Evolutionary conservation across 805 yeast genomes (phyloP).

Genomic region (Hanseniaspora lachancei): DNA sequence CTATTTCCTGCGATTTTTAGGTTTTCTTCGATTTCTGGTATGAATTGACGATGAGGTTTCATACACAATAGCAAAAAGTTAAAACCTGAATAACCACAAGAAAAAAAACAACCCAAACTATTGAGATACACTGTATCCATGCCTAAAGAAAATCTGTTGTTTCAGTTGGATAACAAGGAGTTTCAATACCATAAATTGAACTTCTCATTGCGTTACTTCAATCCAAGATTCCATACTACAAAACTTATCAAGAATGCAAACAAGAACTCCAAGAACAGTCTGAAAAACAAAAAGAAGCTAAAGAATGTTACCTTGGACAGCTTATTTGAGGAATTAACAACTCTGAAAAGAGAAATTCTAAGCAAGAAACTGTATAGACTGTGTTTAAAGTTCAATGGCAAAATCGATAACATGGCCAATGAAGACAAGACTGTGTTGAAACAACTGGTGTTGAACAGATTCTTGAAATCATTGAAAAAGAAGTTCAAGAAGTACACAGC

Average conservation of each 20-base stretch:
- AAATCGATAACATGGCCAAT: neutral
- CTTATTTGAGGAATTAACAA: conserved; percentile 16
- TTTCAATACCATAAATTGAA: conserved; percentile 25
- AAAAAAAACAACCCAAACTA: neutral
- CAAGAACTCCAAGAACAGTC: conserved; percentile 24
- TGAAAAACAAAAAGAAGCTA: conserved; percentile 20
- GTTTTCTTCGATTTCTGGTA: too few species aligned
- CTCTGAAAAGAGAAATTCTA: conserved; percentile 20
- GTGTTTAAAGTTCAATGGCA: conserved; percentile 11
- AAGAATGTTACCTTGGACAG: conserved; percentile 13
- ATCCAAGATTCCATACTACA: conserved; percentile 25
- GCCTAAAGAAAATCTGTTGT: conserved; percentile 27
- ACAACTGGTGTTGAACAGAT: conserved; percentile 5
- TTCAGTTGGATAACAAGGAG: conserved; percentile 26
- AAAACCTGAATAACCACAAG: too few species aligned
- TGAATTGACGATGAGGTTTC: too few species aligned
- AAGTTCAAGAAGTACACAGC: conserved; percentile 2
- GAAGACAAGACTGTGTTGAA: neutral
- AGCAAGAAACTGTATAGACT: conserved; percentile 20
- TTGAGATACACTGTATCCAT: conserved; percentile 11
- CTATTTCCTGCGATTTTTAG: too few species aligned
- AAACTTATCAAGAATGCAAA: conserved; percentile 12
- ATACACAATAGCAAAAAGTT: too few species aligned
- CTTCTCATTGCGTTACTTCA: conserved; percentile 20
- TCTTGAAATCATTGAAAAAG: conserved; percentile 3